These are phyloP conservation scores for Monilinia aucupariae DNA, from an alignment of 2,329 filamentous ascomycete species.

Conservation along the genomic window DNA sequence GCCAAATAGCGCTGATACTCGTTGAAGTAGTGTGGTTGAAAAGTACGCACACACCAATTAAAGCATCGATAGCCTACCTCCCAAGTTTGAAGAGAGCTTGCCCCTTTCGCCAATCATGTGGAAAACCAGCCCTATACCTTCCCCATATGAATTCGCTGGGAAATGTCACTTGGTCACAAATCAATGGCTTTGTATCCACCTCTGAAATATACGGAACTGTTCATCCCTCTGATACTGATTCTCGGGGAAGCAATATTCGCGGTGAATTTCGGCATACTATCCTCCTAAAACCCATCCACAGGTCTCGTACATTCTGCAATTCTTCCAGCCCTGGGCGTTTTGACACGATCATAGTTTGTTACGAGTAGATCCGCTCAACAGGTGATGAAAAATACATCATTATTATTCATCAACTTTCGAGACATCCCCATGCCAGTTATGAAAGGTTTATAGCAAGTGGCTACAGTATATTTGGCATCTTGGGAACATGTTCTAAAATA, in stretches of 20 bases:
- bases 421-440: not conserved
- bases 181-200: not conserved
- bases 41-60: not conserved
- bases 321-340: not conserved
- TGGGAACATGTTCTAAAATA: constrained; percentile 43
- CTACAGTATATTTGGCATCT: constrained; percentile 43
- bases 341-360: not conserved
- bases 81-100: not conserved
- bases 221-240: not conserved
- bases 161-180: not conserved
- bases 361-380: not conserved
- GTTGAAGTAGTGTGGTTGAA: not conserved
- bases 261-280: not conserved
- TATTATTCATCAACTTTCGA: not conserved
- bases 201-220: not conserved
- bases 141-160: not conserved
- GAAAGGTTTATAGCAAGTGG: constrained; percentile 35
- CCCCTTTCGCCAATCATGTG: not conserved
- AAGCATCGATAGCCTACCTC: not conserved
- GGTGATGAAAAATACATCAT: not conserved
- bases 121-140: not conserved
- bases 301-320: not conserved
- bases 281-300: not conserved
- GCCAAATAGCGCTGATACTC: not conserved
- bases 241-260: not conserved